Evolutionary conservation across 371 early-diverging fungal genomes (phyloP).

Genomic region (Mortierella sp.): DNA sequence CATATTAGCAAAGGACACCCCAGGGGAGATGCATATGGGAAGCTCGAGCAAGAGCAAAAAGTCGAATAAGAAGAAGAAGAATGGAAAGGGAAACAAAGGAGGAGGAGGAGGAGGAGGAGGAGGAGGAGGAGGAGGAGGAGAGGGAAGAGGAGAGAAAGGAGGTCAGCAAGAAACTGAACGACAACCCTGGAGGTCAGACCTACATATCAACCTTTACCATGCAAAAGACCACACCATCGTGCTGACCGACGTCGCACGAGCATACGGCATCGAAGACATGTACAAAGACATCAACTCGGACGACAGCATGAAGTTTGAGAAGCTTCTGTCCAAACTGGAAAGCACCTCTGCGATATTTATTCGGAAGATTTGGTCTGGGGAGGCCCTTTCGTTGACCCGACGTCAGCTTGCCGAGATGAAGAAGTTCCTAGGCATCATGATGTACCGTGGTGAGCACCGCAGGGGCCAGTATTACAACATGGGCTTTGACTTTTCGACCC

Average conservation of each 20-base stretch:
- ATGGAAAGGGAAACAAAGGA: neutral
- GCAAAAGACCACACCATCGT: slow-evolving; percentile 4
- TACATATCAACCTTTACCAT: slow-evolving; percentile 20
- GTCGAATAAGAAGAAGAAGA: neutral
- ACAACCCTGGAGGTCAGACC: neutral
- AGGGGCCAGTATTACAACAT: slow-evolving; percentile 9
- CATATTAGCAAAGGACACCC: too few species aligned
- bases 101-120: neutral
- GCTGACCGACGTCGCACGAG: slow-evolving; percentile 3
- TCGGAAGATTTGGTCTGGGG: slow-evolving; percentile 1
- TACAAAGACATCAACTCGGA: slow-evolving; percentile 21
- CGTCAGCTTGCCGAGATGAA: slow-evolving; percentile 17
- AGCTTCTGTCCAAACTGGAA: slow-evolving; percentile 22
- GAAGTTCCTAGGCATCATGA: slow-evolving; percentile 29
- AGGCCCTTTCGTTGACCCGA: slow-evolving; percentile 20
- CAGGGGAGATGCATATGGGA: too few species aligned
- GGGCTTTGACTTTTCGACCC: neutral
- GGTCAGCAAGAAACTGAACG: too few species aligned
- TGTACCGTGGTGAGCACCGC: slow-evolving; percentile 22
- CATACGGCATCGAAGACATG: slow-evolving; percentile 29
- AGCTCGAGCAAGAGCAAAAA: neutral
- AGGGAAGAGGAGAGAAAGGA: neutral
- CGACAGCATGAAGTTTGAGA: slow-evolving; percentile 32
- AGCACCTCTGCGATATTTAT: slow-evolving; percentile 17
- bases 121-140: neutral